A percentile compares a stretch with the other conserved stretches of the same genome.
These are phyloP conservation scores for Fusarium staphyleae DNA, from an alignment of 2,329 filamentous ascomycete genomes.

Conservation along the genomic window DNA sequence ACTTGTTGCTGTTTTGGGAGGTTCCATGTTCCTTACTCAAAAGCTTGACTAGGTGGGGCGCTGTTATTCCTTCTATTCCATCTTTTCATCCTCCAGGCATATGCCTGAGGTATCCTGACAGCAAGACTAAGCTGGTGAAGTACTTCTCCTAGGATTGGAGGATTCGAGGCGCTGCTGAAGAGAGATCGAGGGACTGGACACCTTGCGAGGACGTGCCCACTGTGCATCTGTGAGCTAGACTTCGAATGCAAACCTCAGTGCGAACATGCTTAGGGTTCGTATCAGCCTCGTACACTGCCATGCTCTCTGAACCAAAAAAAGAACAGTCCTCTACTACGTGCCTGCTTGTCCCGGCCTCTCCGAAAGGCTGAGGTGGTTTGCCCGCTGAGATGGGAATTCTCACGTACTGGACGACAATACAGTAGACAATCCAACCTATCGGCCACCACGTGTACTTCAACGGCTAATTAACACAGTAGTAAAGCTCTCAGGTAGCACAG, in stretches of 20 bases:
- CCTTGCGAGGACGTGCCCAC: no score
- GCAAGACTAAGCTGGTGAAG: conserved; percentile 28
- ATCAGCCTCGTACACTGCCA: no score
- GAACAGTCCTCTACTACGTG: no score
- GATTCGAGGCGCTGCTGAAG: neutral
- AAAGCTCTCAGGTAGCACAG: conserved; percentile 11
- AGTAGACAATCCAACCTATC: no score
- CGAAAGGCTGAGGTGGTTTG: no score
- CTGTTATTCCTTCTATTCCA: conserved; percentile 17
- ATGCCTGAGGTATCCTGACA: conserved; percentile 29
- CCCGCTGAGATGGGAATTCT: no score
- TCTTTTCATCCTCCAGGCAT: conserved; percentile 13
- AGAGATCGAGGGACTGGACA: no score
- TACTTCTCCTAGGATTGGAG: no score
- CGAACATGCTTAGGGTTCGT: conserved; percentile 4
- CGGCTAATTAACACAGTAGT: conserved; percentile 11
- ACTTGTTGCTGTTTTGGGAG: conserved; percentile 17
- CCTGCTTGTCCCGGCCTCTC: conserved; percentile 17
- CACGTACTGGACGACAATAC: no score
- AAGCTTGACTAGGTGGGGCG: conserved; percentile 31
- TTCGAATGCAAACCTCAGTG: no score
- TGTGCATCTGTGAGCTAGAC: no score
- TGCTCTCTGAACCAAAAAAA: neutral
- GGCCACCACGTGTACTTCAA: neutral
- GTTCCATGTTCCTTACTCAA: conserved; percentile 16